These are phyloP conservation scores for Flammula alnicola DNA, from an alignment of 1,284 basidiomycete genomes.

Conservation along the genomic window DNA sequence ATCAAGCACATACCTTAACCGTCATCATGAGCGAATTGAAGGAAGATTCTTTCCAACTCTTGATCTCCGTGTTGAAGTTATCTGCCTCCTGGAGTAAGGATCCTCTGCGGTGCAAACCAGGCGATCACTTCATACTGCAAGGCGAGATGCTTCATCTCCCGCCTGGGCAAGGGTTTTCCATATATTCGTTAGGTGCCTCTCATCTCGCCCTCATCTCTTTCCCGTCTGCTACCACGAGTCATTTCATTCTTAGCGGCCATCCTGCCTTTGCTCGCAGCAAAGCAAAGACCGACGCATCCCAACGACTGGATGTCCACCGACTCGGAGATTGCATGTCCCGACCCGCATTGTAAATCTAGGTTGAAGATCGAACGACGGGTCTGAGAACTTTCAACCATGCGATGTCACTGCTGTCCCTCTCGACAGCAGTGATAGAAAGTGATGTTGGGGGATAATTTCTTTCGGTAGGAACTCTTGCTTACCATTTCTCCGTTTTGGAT, in stretches of 20 bases:
- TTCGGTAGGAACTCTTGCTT: too few relatives aligned
- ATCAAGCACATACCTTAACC: too few relatives aligned
- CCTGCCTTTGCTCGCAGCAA: constrained; percentile 65
- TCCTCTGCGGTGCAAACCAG: constrained; percentile 63
- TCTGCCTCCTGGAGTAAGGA: constrained; percentile 56
- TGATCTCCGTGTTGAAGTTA: constrained; percentile 60
- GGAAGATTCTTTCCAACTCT: constrained; percentile 54
- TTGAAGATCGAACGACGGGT: constrained; percentile 55
- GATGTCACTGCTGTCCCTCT: constrained; percentile 53
- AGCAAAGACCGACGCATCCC: constrained; percentile 55
- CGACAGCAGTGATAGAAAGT: background rate
- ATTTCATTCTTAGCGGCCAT: constrained; percentile 48
- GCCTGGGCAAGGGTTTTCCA: constrained; percentile 63
- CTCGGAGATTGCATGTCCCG: constrained; percentile 64
- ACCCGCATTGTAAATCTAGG: constrained; percentile 63
- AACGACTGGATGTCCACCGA: constrained; percentile 75
- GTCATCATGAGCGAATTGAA: constrained; percentile 8
- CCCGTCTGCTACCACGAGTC: background rate
- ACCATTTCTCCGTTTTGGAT: too few relatives aligned
- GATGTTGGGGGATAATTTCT: too few relatives aligned
- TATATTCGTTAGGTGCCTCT: constrained; percentile 62
- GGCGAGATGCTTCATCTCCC: constrained; percentile 67
- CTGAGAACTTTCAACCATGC: constrained; percentile 56
- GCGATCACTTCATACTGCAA: constrained; percentile 63
- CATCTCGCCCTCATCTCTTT: constrained; percentile 8